Evolutionary conservation across 2,329 filamentous ascomycete species (phyloP).

Genomic region (Arthrobotrys sinensis): DNA sequence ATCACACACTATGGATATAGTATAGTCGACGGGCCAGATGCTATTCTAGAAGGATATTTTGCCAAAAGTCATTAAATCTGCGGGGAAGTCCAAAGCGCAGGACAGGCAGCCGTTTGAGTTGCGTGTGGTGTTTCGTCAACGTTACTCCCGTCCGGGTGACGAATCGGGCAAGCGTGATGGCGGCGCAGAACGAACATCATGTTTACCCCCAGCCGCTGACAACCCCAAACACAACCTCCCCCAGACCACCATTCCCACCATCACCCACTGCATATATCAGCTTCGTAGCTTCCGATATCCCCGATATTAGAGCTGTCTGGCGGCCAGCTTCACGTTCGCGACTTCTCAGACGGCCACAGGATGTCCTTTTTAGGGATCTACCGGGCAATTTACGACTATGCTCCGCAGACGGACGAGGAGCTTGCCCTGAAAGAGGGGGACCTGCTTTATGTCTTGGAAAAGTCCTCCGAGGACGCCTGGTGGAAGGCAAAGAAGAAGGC

Average conservation of each 20-base stretch:
- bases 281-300: conserved; percentile 31
- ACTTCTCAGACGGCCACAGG: conserved; percentile 36
- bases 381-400: conserved; percentile 92
- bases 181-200: conserved; percentile 48
- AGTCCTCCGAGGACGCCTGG: conserved; percentile 85
- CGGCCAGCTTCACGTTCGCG: conserved; percentile 19
- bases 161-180: conserved; percentile 54
- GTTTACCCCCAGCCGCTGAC: conserved; percentile 55
- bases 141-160: conserved; percentile 24
- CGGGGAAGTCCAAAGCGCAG: conserved; percentile 14
- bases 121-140: conserved; percentile 31
- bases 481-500: conserved; percentile 97
- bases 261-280: conserved; percentile 26
- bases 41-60: too few species aligned
- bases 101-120: conserved; percentile 32
- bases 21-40: too few species aligned
- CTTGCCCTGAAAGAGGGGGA: conserved; percentile 88
- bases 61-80: neutral
- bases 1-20: too few species aligned
- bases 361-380: conserved; percentile 84
- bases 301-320: conserved; percentile 31
- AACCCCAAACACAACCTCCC: conserved; percentile 33
- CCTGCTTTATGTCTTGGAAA: conserved; percentile 88
- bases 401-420: conserved; percentile 87
- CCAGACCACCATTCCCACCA: conserved; percentile 1